These are phyloP conservation scores for Syzygium jambos DNA, from an alignment of 345 rosid species.

Conservation along the genomic window DNA sequence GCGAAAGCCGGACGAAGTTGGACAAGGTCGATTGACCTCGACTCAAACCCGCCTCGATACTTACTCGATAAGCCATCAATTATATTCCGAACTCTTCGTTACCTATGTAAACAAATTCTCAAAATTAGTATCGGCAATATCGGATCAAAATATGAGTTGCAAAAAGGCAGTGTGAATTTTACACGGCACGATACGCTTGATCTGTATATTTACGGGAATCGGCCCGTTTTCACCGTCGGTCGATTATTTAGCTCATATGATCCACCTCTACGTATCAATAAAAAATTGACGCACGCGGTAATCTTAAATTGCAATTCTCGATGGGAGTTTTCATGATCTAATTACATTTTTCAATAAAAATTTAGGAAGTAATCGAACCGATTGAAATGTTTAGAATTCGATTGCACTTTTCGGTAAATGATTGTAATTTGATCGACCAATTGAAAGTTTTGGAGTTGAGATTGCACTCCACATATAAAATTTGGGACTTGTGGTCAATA, in stretches of 20 bases:
- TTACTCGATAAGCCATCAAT: too few relatives aligned
- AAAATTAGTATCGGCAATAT: too few relatives aligned
- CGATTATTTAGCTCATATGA: background rate
- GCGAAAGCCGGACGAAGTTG: background rate
- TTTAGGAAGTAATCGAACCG: accelerated
- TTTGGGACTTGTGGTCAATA: background rate
- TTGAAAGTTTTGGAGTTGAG: background rate
- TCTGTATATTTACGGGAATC: accelerated
- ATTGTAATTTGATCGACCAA: background rate
- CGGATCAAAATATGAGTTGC: background rate
- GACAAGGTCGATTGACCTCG: background rate
- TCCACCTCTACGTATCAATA: accelerated
- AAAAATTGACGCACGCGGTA: accelerated
- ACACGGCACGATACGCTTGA: accelerated
- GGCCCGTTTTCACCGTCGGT: accelerated
- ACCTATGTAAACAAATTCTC: too few relatives aligned
- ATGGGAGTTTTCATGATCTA: background rate
- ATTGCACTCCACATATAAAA: background rate
- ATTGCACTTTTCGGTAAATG: accelerated
- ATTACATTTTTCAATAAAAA: background rate
- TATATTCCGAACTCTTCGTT: too few relatives aligned
- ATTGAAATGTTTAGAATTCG: accelerated
- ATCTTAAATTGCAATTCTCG: background rate
- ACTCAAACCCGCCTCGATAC: background rate
- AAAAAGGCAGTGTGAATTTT: background rate